Percentiles rank a stretch among this genome's conserved stretches.
These are phyloP conservation scores for Ascoidea asiatica DNA, from an alignment of 805 yeast species.

Conservation along the genomic window DNA sequence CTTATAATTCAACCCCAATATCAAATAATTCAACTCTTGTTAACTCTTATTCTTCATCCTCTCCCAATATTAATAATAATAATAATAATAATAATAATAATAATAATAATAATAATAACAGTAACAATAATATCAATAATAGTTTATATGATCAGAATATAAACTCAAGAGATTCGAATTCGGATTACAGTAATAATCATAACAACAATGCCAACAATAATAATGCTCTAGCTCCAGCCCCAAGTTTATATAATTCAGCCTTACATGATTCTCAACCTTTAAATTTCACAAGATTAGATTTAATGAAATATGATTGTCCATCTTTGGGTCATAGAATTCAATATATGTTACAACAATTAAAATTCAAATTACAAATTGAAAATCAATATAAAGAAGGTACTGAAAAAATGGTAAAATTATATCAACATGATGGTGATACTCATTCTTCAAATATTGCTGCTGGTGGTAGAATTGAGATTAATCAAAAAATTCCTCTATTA, in stretches of 20 bases:
- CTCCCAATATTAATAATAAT: not conserved
- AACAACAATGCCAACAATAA: not conserved
- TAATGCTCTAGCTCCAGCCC: not conserved
- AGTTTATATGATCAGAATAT: not conserved
- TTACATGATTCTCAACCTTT: too few species aligned
- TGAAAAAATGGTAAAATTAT: conserved; percentile 74
- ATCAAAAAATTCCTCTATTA: conserved; percentile 71
- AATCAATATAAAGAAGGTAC: conserved; percentile 88
- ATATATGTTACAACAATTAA: conserved; percentile 88
- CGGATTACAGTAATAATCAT: not conserved
- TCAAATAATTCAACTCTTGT: conserved; percentile 1
- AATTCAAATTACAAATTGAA: conserved; percentile 88
- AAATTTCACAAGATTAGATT: conserved; percentile 47
- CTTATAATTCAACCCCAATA: not conserved
- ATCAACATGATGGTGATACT: conserved; percentile 84
- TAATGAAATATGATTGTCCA: conserved; percentile 87
- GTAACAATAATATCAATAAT: too few species aligned
- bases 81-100: too few species aligned
- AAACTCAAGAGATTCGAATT: not conserved
- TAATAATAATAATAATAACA: too few species aligned
- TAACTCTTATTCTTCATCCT: not conserved
- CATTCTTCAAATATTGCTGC: conserved; percentile 79
- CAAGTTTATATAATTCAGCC: not conserved
- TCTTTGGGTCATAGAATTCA: conserved; percentile 90
- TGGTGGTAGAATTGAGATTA: conserved; percentile 73